Evolutionary conservation across 768 basidiomycete species (phyloP), one percentile per base, ranked within the genome.

Genomic region (Leccinellum luteum): DNA sequence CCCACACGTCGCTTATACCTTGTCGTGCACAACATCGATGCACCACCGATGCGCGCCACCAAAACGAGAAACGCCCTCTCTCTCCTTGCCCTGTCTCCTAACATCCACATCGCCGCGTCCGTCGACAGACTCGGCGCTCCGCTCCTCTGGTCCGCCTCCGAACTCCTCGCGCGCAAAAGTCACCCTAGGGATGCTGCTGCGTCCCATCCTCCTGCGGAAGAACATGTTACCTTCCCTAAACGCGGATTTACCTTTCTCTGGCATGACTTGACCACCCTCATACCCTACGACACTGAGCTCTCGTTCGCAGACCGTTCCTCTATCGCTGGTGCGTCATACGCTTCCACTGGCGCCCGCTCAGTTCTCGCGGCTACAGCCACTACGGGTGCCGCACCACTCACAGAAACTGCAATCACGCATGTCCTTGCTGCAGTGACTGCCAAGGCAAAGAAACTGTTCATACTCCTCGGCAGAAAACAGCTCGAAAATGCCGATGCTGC

Each of bases 191-290:
- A 70, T 30, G 4, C 35, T 17, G 13, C 25, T 17, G 23, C 38
- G 2, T 50, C 54, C n/a, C 15, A 10, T n/a, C 41, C 51, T 35
- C 44, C 52, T 0, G 12, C 8, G 10, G 61, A 64, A 28, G 56
- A 14, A 2, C 52, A 52, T 10, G 14, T 51, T 7, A 2, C 48
- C 47, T 55, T 69, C 8, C 71, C 51, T 56, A 72, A 48, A 34
- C 79, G 79, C 32, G 87, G 87, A 9, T 88, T 84, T 68, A 74
- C 83, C 1, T 93, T 91, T 85, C 75, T 94, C 15, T 92, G 92
- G 85, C 92, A 98, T 73, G 92, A 96, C 72, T 72, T 93, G 23
- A 92, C 94, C 4, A 97, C 96, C 2, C 87, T 94, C 62, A 76
- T 75, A 15, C 78, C 90, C 2, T 97, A 95, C 76, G 86, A 90